Percentiles rank a stretch among this genome's conserved stretches.
These are phyloP conservation scores for Polyporus tsugae DNA, from an alignment of 1,284 basidiomycete genomes.

Conservation along the genomic window DNA sequence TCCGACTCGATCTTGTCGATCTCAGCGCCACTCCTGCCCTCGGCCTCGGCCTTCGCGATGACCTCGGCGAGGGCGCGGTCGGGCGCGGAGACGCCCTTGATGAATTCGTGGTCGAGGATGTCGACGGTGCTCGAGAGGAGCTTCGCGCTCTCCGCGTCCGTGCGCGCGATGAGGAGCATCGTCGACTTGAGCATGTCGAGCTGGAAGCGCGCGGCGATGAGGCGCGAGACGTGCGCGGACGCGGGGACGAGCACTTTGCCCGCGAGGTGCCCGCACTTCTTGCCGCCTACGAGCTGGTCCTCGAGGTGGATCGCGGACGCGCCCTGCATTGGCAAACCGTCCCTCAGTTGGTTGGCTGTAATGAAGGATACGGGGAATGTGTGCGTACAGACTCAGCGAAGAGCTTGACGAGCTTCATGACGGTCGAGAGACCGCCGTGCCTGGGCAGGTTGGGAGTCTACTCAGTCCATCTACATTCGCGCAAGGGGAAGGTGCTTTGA, in stretches of 20 bases:
- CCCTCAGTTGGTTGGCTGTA: background rate
- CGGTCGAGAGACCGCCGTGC: constrained; percentile 92
- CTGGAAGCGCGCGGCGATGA: constrained; percentile 87
- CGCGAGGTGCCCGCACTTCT: constrained; percentile 95
- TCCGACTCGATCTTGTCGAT: constrained; percentile 81
- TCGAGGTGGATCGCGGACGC: constrained; percentile 91
- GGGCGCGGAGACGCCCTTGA: constrained; percentile 72
- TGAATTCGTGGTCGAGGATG: constrained; percentile 77
- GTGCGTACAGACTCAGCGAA: constrained; percentile 84
- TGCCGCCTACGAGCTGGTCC: constrained; percentile 92
- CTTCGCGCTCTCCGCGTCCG: constrained; percentile 91
- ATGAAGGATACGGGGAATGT: constrained; percentile 2
- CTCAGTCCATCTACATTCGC: constrained; percentile 17
- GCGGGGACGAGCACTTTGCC: constrained; percentile 94
- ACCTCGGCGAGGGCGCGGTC: constrained; percentile 75
- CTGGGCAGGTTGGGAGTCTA: constrained; percentile 47
- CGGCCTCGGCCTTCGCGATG: constrained; percentile 76
- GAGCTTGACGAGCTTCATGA: constrained; percentile 95
- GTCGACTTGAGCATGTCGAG: constrained; percentile 88
- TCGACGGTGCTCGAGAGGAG: constrained; percentile 89
- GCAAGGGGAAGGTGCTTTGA: background rate
- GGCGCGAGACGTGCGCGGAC: constrained; percentile 85
- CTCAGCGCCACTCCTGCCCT: constrained; percentile 73
- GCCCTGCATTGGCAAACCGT: constrained; percentile 60
- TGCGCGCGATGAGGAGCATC: constrained; percentile 90